Evolutionary conservation across 306 rosid genomes (phyloP).

Genomic region (Gleditsia sinensis): DNA sequence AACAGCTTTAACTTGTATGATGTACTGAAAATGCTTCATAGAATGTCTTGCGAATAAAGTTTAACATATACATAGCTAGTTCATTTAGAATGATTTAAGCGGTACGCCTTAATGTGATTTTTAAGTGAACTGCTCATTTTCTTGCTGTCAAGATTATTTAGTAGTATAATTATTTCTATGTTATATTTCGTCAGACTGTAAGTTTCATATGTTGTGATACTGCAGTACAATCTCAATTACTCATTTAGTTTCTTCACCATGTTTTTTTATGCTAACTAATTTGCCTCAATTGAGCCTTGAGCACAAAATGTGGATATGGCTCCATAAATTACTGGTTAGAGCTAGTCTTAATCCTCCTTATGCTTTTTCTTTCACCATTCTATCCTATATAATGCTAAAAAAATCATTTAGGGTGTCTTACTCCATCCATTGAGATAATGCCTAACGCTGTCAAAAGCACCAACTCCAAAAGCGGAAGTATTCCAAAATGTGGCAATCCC

Average conservation of each 20-base stretch:
- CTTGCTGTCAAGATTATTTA: background rate
- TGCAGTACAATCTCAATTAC: background rate
- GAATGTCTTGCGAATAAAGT: constrained; percentile 9
- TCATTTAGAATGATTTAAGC: background rate
- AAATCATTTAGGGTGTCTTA: background rate
- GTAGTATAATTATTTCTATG: background rate
- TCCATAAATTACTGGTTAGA: background rate
- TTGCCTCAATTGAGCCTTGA: background rate
- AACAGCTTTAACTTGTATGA: constrained; percentile 20
- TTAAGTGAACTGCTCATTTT: background rate
- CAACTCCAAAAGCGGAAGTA: background rate
- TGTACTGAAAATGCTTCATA: constrained; percentile 20
- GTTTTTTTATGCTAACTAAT: background rate
- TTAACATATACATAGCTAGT: background rate
- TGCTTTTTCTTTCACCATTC: background rate
- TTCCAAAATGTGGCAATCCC: background rate
- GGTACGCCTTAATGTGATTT: constrained; percentile 12
- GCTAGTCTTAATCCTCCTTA: background rate
- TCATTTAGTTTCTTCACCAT: background rate
- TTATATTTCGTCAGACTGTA: background rate
- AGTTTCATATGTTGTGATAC: background rate
- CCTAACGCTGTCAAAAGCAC: background rate
- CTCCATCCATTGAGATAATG: background rate
- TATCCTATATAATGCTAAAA: background rate
- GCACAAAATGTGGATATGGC: background rate